Conservation (phyloP, 192 early-diverging fungal species). For the Coemansia sp. region DNA sequence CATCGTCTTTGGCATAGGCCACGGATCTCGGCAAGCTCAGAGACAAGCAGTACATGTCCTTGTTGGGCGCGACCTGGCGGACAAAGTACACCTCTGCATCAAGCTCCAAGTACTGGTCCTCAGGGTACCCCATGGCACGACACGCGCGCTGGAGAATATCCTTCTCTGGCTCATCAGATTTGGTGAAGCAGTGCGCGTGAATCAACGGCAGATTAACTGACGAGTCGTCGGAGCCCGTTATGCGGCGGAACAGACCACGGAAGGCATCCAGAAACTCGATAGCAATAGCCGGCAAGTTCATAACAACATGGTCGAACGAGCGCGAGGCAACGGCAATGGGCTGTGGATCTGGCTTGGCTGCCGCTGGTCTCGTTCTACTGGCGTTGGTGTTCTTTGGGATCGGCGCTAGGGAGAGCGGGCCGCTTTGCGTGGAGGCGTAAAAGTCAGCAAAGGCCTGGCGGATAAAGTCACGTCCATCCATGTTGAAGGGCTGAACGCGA, state of each 20-base stretch:
- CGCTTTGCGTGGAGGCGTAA: constrained; percentile 22
- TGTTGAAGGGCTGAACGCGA: constrained; percentile 72
- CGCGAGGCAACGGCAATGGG: constrained; percentile 26
- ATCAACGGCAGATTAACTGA: constrained; percentile 72
- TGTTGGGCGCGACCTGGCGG: constrained; percentile 94
- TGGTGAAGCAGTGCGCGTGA: constrained; percentile 95
- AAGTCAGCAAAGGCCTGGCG: constrained; percentile 68
- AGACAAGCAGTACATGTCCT: constrained; percentile 97
- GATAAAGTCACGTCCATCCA: constrained; percentile 93
- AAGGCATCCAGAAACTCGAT: constrained; percentile 97
- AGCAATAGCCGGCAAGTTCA: constrained; percentile 97
- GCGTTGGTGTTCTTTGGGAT: constrained; percentile 7
- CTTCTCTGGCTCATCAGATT: constrained; percentile 67
- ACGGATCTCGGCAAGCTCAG: constrained; percentile 76
- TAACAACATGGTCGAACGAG: constrained; percentile 93
- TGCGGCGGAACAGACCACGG: constrained; percentile 64
- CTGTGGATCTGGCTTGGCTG: neutral
- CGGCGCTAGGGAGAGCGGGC: constrained; percentile 13
- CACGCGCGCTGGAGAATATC: constrained; percentile 51
- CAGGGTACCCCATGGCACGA: constrained; percentile 53
- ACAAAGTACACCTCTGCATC: constrained; percentile 72
- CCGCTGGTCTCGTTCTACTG: constrained; percentile 10
- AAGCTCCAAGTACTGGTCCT: constrained; percentile 34
- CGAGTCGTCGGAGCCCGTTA: constrained; percentile 35
- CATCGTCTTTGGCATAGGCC: constrained; percentile 56